These are phyloP conservation scores for Parasarocladium wereldwijsianum DNA, from an alignment of 2,329 filamentous ascomycete genomes.

Conservation along the genomic window DNA sequence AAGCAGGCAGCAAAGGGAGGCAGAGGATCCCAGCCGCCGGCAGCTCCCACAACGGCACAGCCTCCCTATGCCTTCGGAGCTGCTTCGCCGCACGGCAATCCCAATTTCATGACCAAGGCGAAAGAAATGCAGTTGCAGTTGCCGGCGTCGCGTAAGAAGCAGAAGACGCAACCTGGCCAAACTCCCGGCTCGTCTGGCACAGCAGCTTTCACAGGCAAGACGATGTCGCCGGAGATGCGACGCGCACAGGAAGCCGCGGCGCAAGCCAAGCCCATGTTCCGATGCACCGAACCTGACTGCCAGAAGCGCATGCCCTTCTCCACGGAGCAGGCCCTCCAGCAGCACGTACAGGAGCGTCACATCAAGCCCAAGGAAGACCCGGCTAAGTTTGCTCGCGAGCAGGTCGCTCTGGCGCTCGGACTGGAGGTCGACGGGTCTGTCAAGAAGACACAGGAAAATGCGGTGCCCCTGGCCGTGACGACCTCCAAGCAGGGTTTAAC, in stretches of 20 bases:
- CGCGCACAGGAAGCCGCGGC: slow-evolving; percentile 15
- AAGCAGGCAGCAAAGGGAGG: slow-evolving; percentile 26
- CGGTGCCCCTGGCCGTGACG: slow-evolving; percentile 23
- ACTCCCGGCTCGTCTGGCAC: slow-evolving; percentile 4
- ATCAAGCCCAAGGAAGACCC: slow-evolving; percentile 40
- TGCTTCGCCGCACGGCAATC: slow-evolving; percentile 44
- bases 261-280: slow-evolving; percentile 26
- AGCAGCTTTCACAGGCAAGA: slow-evolving; percentile 34
- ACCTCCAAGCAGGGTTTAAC: slow-evolving; percentile 34
- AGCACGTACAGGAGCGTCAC: slow-evolving; percentile 45
- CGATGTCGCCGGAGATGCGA: slow-evolving; percentile 27
- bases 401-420: slow-evolving; percentile 31
- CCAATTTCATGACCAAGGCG: slow-evolving; percentile 36
- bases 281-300: slow-evolving; percentile 40
- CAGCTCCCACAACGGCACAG: slow-evolving; percentile 38
- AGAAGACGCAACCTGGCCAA: slow-evolving; percentile 19
- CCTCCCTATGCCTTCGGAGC: slow-evolving; percentile 41
- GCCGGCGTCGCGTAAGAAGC: slow-evolving; percentile 42
- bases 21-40: slow-evolving; percentile 25
- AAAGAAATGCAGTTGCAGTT: slow-evolving; percentile 40
- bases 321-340: slow-evolving; percentile 36
- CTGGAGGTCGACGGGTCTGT: slow-evolving; percentile 34
- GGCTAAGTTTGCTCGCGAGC: slow-evolving; percentile 34
- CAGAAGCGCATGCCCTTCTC: slow-evolving; percentile 35
- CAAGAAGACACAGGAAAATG: slow-evolving; percentile 16